phyloP scores from a whole-genome alignment of 176 grass and related monocot species.

The Oryza meridionalis region DNA sequence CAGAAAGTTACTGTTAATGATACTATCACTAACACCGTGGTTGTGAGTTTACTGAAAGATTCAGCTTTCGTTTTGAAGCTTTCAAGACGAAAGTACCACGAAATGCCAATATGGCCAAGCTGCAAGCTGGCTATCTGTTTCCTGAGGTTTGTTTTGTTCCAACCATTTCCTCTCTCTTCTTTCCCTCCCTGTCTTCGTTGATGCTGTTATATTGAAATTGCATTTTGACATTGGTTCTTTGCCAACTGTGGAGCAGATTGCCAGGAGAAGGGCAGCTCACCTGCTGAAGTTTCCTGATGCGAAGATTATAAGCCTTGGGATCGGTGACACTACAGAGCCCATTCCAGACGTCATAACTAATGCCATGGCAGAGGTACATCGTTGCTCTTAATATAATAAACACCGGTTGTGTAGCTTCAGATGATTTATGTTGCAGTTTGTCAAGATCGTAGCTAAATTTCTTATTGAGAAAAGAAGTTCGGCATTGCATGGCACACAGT shows the following conservation, averaged over 20 bases:
- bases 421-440: neutral
- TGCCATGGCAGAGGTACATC: slow-evolving; percentile 78
- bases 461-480: neutral
- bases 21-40: neutral
- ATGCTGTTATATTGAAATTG: neutral
- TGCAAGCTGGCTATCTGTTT: slow-evolving; percentile 82
- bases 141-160: slow-evolving; percentile 53
- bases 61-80: slow-evolving; percentile 52
- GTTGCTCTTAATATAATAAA: neutral
- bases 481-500: neutral
- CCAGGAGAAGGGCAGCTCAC: slow-evolving; percentile 79
- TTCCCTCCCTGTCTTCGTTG: neutral
- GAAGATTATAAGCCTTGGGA: slow-evolving; percentile 91
- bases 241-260: slow-evolving; percentile 53
- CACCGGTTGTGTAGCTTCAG: neutral
- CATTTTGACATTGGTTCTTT: slow-evolving; percentile 24
- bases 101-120: slow-evolving; percentile 62
- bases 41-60: slow-evolving; percentile 12
- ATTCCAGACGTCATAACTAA: slow-evolving; percentile 85
- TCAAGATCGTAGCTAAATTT: neutral
- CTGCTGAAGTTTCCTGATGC: slow-evolving; percentile 80
- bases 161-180: neutral
- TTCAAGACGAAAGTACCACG: slow-evolving; percentile 82
- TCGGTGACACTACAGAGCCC: slow-evolving; percentile 91
- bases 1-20: neutral